Conservation (phyloP, 2,329 filamentous ascomycete species). For the Phyllosticta paracitricarpa region DNA sequence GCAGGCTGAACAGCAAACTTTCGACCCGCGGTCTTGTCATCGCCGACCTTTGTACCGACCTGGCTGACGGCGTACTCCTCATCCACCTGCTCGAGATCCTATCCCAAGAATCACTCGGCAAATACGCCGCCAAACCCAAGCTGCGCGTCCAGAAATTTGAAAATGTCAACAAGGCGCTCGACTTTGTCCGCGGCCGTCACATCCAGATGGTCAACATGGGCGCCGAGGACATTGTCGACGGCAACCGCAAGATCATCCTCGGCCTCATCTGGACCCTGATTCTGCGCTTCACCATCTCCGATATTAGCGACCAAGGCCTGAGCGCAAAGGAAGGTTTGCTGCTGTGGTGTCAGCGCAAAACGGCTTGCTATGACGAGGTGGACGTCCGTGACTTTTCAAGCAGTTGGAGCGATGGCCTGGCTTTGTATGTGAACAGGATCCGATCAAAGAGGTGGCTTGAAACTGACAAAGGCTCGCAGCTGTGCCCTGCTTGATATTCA, state of each 20-base stretch:
- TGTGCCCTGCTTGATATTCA: conserved; percentile 96
- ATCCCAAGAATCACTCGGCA: conserved; percentile 84
- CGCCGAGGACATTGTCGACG: conserved; percentile 79
- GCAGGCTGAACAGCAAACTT: conserved; percentile 92
- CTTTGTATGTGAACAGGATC: conserved; percentile 48
- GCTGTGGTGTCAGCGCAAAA: conserved; percentile 97
- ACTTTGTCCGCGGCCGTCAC: conserved; percentile 81
- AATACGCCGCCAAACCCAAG: conserved; percentile 94
- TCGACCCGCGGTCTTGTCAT: conserved; percentile 68
- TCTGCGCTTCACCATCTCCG: conserved; percentile 93
- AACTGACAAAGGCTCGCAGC: conserved; percentile 20
- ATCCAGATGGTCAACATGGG: conserved; percentile 99
- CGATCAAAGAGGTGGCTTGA: neutral
- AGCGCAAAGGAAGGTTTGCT: conserved; percentile 93
- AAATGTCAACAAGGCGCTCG: conserved; percentile 90
- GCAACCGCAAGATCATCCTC: conserved; percentile 75
- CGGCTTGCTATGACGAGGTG: conserved; percentile 94
- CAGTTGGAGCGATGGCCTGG: conserved; percentile 96
- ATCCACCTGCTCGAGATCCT: conserved; percentile 97
- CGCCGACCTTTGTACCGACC: conserved; percentile 76
- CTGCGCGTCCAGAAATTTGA: conserved; percentile 94
- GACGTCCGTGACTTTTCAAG: conserved; percentile 88
- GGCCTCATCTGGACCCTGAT: conserved; percentile 98
- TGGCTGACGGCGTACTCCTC: conserved; percentile 89
- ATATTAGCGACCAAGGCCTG: conserved; percentile 97